Evolutionary conservation across 2,329 filamentous ascomycete genomes (phyloP).

Genomic region (Trichoderma harzianum): DNA sequence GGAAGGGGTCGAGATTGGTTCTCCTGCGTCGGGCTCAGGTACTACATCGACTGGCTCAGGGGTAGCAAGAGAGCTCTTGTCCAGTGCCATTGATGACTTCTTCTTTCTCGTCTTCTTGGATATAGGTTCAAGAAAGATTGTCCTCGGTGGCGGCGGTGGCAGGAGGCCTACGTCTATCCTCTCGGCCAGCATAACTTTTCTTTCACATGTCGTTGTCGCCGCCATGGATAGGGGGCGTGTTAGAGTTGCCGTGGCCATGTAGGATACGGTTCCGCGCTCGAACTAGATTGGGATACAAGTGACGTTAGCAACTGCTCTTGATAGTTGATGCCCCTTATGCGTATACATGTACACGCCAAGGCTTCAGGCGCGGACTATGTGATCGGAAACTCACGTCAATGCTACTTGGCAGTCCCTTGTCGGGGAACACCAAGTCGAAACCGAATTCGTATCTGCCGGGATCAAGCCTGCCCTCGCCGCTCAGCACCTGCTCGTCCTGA

Average conservation of each 20-base stretch:
- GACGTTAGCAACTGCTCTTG: constrained; percentile 15
- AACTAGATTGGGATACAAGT: constrained; percentile 59
- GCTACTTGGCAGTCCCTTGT: constrained; percentile 75
- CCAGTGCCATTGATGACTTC: constrained; percentile 44
- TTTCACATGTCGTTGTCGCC: constrained; percentile 74
- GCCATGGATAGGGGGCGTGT: constrained; percentile 85
- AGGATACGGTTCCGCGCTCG: constrained; percentile 88
- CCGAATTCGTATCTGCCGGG: constrained; percentile 76
- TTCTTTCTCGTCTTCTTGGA: constrained; percentile 66
- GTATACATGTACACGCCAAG: not conserved
- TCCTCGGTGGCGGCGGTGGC: constrained; percentile 69
- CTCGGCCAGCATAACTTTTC: constrained; percentile 75
- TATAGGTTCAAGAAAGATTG: constrained; percentile 84
- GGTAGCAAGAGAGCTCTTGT: constrained; percentile 43
- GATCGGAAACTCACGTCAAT: constrained; percentile 69
- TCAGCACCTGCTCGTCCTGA: constrained; percentile 76
- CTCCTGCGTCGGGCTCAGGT: constrained; percentile 37
- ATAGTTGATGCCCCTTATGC: not conserved
- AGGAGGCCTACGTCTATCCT: constrained; percentile 80
- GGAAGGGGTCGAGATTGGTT: constrained; percentile 27
- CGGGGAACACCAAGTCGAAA: constrained; percentile 69
- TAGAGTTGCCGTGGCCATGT: constrained; percentile 84
- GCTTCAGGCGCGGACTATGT: not conserved
- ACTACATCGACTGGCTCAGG: constrained; percentile 37
- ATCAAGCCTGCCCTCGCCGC: constrained; percentile 72